A percentile compares a stretch with the other conserved stretches of the same genome.
Evolutionary conservation across 768 basidiomycete genomes (phyloP).

Genomic region (Macrolepiota albuminosa): DNA sequence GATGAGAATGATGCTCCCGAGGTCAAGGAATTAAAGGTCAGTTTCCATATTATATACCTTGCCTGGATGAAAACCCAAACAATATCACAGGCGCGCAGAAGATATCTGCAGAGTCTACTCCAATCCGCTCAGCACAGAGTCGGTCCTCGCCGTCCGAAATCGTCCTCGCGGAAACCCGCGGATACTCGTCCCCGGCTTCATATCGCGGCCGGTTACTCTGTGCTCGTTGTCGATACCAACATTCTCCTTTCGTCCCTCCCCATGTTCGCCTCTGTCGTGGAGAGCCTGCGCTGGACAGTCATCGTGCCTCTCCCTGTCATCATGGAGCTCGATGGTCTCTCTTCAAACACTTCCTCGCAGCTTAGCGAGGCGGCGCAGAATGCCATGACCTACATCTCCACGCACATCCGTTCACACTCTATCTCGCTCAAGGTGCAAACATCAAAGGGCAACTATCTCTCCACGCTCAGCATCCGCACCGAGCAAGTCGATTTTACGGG

Average conservation of each 20-base stretch:
- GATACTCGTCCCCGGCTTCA: slow-evolving; percentile 38
- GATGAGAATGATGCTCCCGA: slow-evolving; percentile 68
- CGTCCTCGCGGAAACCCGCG: slow-evolving; percentile 20
- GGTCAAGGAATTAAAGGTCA: slow-evolving; percentile 78
- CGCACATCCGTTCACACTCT: slow-evolving; percentile 69
- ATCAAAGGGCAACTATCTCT: slow-evolving; percentile 89
- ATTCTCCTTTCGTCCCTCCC: slow-evolving; percentile 82
- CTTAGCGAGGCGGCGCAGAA: slow-evolving; percentile 72
- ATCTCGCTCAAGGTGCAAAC: slow-evolving; percentile 91
- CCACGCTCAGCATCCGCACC: slow-evolving; percentile 73
- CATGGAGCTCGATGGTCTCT: slow-evolving; percentile 95
- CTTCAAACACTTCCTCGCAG: slow-evolving; percentile 46
- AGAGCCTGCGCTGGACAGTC: slow-evolving; percentile 80
- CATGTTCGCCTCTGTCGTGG: slow-evolving; percentile 69
- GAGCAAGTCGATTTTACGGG: slow-evolving; percentile 76
- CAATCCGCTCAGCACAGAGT: slow-evolving; percentile 34
- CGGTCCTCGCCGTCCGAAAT: slow-evolving; percentile 23
- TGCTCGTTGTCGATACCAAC: slow-evolving; percentile 93
- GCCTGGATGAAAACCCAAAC: slow-evolving; percentile 5
- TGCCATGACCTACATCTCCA: slow-evolving; percentile 72
- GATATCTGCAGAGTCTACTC: slow-evolving; percentile 69
- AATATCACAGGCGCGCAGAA: slow-evolving; percentile 56
- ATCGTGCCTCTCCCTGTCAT: slow-evolving; percentile 91
- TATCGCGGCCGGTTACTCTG: slow-evolving; percentile 80
- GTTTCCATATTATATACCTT: slow-evolving; percentile 5